phyloP scores from a whole-genome alignment of 176 grass and related monocot genomes.

The Oryza glumipatula region DNA sequence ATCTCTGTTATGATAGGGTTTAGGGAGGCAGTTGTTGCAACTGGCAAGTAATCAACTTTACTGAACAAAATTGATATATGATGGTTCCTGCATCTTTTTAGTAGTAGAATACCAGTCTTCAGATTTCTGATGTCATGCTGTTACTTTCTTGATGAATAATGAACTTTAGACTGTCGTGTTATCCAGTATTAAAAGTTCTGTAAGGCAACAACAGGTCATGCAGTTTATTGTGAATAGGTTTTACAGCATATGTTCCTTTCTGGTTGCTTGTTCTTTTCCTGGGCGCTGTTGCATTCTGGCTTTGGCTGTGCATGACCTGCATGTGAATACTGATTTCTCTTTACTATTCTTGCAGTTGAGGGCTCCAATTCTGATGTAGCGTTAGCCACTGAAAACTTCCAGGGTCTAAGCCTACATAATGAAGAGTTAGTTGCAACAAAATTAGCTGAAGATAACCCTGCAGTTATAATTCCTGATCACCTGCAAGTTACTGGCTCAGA shows the following conservation, averaged over 20 bases:
- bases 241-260: neutral
- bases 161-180: neutral
- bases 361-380: conserved; percentile 57
- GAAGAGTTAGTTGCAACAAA: conserved; percentile 58
- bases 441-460: conserved; percentile 71
- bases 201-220: neutral
- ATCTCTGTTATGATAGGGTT: conserved; percentile 13
- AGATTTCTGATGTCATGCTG: neutral
- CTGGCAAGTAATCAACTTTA: neutral
- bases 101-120: neutral
- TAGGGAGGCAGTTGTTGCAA: conserved; percentile 14
- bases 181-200: neutral
- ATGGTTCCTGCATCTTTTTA: neutral
- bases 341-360: conserved; percentile 55
- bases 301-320: neutral
- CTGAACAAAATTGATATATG: neutral
- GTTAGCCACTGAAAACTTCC: conserved; percentile 60
- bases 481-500: conserved; percentile 84
- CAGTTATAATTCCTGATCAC: conserved; percentile 98
- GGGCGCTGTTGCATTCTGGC: neutral
- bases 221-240: conserved; percentile 15
- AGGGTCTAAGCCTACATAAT: conserved; percentile 70
- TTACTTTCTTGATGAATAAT: conserved; percentile 15
- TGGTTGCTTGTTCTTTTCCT: conserved; percentile 33
- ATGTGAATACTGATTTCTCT: conserved; percentile 11